Conservation (phyloP, 495 filamentous ascomycete species). For the Hyaloscypha variabilis region DNA sequence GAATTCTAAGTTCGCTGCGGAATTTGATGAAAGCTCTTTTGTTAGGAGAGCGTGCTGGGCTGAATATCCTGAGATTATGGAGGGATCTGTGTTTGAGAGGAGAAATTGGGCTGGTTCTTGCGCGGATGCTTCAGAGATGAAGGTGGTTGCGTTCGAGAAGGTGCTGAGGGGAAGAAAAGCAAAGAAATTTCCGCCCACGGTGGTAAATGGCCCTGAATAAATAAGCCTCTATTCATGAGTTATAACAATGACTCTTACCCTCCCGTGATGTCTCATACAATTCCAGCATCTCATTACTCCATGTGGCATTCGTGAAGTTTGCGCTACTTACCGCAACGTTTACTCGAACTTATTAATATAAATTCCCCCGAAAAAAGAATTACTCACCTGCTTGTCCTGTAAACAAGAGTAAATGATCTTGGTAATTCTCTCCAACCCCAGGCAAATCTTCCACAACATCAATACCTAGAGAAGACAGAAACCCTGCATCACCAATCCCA, state of each 20-base stretch:
- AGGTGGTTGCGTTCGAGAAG: neutral
- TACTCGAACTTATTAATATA: slow-evolving; percentile 19
- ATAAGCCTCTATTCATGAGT: too few species aligned
- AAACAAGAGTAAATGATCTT: slow-evolving; percentile 59
- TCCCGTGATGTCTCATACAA: slow-evolving; percentile 39
- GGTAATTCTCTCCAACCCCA: slow-evolving; percentile 65
- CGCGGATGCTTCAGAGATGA: neutral
- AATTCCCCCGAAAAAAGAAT: neutral
- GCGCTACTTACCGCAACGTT: slow-evolving; percentile 35
- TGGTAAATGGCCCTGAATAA: slow-evolving; percentile 35
- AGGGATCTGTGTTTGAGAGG: neutral
- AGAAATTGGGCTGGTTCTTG: slow-evolving; percentile 2
- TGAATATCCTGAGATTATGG: slow-evolving; percentile 13
- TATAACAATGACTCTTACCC: too few species aligned
- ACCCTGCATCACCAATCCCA: slow-evolving; percentile 55
- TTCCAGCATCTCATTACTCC: slow-evolving; percentile 41
- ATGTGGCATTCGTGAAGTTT: slow-evolving; percentile 44
- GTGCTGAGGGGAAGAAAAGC: slow-evolving; percentile 13
- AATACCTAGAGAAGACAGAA: slow-evolving; percentile 53
- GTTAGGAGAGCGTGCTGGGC: slow-evolving; percentile 5
- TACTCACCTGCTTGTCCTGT: slow-evolving; percentile 39
- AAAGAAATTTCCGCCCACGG: slow-evolving; percentile 9
- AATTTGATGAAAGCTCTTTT: neutral
- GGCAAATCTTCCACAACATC: slow-evolving; percentile 54
- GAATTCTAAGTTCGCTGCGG: slow-evolving; percentile 16